Evolutionary conservation across 257 asterid genomes (phyloP).

Genomic region (Leonotis leonurus): DNA sequence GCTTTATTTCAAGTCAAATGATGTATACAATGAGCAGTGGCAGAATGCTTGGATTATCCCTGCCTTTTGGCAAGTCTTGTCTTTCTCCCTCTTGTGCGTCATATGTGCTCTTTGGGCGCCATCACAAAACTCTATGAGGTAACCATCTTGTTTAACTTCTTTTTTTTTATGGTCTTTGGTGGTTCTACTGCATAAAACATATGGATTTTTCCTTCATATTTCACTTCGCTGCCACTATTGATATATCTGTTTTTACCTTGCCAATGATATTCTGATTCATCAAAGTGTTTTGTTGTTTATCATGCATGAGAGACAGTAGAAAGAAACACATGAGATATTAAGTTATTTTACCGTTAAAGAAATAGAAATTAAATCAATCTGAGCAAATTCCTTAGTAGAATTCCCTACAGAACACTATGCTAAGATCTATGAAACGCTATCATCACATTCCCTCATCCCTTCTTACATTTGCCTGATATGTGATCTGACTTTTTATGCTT

Average conservation of each 20-base stretch:
- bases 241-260: background rate
- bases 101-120: slow-evolving; percentile 98
- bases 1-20: slow-evolving; percentile 90
- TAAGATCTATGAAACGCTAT: background rate
- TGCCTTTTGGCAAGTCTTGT: slow-evolving; percentile 93
- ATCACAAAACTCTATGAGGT: slow-evolving; percentile 87
- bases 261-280: background rate
- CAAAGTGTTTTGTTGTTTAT: too few relatives aligned
- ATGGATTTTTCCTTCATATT: background rate
- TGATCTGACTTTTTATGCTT: background rate
- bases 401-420: background rate
- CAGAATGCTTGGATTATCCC: slow-evolving; percentile 95
- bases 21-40: slow-evolving; percentile 89
- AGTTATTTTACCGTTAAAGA: too few relatives aligned
- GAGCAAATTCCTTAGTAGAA: too few relatives aligned
- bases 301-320: too few relatives aligned
- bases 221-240: too few relatives aligned
- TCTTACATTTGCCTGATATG: background rate
- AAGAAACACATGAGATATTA: too few relatives aligned
- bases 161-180: background rate
- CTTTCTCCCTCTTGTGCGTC: slow-evolving; percentile 80
- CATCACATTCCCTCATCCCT: background rate
- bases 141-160: slow-evolving; percentile 17
- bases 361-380: too few relatives aligned
- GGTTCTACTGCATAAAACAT: background rate